These are phyloP conservation scores for Entomophthora muscae DNA, from an alignment of 371 early-diverging fungal species.

Conservation along the genomic window DNA sequence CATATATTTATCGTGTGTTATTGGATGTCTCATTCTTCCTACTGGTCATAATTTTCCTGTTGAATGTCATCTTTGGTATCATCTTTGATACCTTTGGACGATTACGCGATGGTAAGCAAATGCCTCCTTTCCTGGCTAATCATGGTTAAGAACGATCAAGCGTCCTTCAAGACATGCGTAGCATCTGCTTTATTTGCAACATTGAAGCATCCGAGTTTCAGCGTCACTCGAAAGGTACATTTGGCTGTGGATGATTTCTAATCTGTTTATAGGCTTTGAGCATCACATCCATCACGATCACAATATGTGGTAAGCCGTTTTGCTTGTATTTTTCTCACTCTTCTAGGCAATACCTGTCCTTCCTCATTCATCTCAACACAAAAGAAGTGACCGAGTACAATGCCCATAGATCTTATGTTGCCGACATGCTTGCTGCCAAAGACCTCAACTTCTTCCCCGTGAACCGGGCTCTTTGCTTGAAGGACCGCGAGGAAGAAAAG, in stretches of 20 bases:
- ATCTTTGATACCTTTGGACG: constrained; percentile 40
- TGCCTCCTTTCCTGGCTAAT: too few species aligned
- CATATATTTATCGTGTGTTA: constrained; percentile 24
- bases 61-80: constrained; percentile 40
- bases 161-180: constrained; percentile 27
- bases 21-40: constrained; percentile 34
- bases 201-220: constrained; percentile 32
- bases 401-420: constrained; percentile 31
- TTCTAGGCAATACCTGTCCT: constrained; percentile 37
- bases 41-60: constrained; percentile 30
- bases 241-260: neutral
- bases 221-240: constrained; percentile 19
- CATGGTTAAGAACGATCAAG: constrained; percentile 26
- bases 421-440: constrained; percentile 21
- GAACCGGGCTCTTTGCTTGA: constrained; percentile 26
- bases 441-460: constrained; percentile 33
- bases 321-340: too few species aligned
- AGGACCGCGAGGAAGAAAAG: constrained; percentile 16
- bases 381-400: constrained; percentile 35
- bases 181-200: constrained; percentile 32
- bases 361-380: constrained; percentile 29
- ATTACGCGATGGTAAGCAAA: constrained; percentile 35
- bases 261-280: constrained; percentile 19
- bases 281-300: constrained; percentile 30
- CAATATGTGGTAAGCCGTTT: constrained; percentile 37